These are phyloP conservation scores for Annulohypoxylon moriforme DNA, from an alignment of 495 filamentous ascomycete species.

Conservation along the genomic window DNA sequence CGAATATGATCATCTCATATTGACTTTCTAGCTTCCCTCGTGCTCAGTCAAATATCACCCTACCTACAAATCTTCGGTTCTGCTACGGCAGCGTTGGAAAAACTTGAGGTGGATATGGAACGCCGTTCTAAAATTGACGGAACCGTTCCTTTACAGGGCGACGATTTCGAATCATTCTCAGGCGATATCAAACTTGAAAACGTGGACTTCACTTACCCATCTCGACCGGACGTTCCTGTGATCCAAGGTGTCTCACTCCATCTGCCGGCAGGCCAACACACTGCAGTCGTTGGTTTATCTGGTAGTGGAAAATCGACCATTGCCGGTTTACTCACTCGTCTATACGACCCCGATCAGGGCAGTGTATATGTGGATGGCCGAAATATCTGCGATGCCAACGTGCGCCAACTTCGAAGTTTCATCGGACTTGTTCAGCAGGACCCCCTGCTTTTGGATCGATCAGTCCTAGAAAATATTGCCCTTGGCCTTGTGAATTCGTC, in stretches of 20 bases:
- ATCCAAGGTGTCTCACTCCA: constrained; percentile 61
- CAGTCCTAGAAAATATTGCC: constrained; percentile 76
- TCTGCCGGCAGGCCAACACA: constrained; percentile 66
- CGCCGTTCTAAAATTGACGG: constrained; percentile 63
- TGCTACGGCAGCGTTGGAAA: constrained; percentile 62
- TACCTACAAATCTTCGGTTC: constrained; percentile 69
- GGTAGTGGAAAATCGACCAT: constrained; percentile 81
- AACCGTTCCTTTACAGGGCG: constrained; percentile 48
- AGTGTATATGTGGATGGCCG: constrained; percentile 63
- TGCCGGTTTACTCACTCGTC: constrained; percentile 63
- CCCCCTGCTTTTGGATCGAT: constrained; percentile 70
- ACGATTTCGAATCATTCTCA: constrained; percentile 51
- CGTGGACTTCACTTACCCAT: constrained; percentile 70
- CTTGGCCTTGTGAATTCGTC: constrained; percentile 71
- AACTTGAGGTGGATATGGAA: constrained; percentile 61
- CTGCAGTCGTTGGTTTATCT: constrained; percentile 75
- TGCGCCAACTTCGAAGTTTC: constrained; percentile 65
- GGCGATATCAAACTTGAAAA: constrained; percentile 64
- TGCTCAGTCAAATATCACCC: constrained; percentile 72
- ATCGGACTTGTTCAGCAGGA: constrained; percentile 76
- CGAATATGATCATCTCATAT: constrained; percentile 22
- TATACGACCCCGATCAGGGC: constrained; percentile 63
- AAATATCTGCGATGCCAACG: constrained; percentile 66
- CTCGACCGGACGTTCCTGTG: constrained; percentile 67
- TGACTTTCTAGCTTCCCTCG: constrained; percentile 61